Conservation (phyloP, 2,329 filamentous ascomycete species). For the Aureobasidium sp. region DNA sequence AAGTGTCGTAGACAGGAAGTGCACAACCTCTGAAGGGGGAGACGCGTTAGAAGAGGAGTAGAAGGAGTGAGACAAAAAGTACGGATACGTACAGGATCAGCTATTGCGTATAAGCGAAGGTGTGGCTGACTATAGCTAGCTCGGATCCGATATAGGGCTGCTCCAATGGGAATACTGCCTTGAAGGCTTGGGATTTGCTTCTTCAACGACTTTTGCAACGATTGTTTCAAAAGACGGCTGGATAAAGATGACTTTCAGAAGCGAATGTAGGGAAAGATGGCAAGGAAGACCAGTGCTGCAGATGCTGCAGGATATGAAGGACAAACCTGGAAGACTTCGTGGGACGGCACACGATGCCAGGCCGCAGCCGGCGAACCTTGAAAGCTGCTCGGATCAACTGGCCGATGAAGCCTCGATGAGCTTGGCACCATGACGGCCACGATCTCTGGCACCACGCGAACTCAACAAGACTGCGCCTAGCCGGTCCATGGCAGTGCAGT, state of each 20-base stretch:
- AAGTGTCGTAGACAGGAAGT: background rate
- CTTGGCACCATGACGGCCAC: slow-evolving; percentile 9
- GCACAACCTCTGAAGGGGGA: background rate
- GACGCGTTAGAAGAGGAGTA: slow-evolving; percentile 10
- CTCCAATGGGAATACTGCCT: background rate
- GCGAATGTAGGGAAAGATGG: slow-evolving; percentile 4
- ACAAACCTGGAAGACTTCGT: background rate
- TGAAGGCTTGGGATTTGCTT: background rate
- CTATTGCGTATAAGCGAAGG: slow-evolving; percentile 10
- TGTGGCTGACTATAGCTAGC: slow-evolving; percentile 8
- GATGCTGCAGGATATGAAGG: background rate
- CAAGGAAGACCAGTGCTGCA: background rate
- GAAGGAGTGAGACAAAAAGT: background rate
- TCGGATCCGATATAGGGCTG: background rate
- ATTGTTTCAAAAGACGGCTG: background rate
- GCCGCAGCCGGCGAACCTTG: slow-evolving; percentile 4
- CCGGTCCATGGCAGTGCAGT: background rate
- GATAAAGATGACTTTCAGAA: background rate
- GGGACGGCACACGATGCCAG: slow-evolving; percentile 4
- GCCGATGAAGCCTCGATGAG: slow-evolving; percentile 7
- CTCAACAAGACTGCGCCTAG: background rate
- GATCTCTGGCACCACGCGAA: background rate
- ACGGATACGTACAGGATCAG: slow-evolving; percentile 11
- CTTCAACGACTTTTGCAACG: background rate
- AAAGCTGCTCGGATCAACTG: background rate